Evolutionary conservation across 2,329 filamentous ascomycete genomes (phyloP), one percentile per base, ranked within the genome.

Genomic region (Colletotrichum tamarilloi): DNA sequence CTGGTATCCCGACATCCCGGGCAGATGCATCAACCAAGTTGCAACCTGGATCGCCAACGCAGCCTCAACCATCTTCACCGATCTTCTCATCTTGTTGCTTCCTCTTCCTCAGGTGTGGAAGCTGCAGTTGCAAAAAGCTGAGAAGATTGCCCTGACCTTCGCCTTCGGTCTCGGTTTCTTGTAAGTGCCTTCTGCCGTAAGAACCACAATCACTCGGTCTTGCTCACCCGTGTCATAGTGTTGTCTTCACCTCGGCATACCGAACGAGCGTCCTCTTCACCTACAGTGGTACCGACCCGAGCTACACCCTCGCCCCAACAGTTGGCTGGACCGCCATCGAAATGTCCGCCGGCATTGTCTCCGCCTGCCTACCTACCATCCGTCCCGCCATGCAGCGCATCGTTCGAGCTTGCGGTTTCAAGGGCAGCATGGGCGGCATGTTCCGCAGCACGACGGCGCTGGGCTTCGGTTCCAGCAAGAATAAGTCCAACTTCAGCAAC

Each of bases 281-380:
- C 22, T 87, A 87, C 77, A 75, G 75, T 16, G 62, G 68, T 49
- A 60, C 62, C 9, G 85, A 87, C 66, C 84, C 84, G 4, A 81
- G 82, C n/a, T 88, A 87, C 76, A 85, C 85, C 0, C 80, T 88
- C 9, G 84, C 85, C 0, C 83, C 82, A 1, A 83, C 85, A 0
- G 82, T 85, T 5, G 85, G 83, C 66, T 88, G 86, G 87, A 86
- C 85, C 7, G 81, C 81, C 5, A 84, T 88, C 73, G 87, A 88
- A 76, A 84, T 86, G 78, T 81, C 85, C 0, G 83, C 84, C 0
- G 88, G 87, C 62, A 87, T 90, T 74, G 81, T 88, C 56, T 87
- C 87, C 0, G 87, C 87, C 7, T 88, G 86, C 74, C 84, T 89
- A 0, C 88, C 88, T 0, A 88, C 87, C 0, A 80, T 89, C 52